Base-by-base conservation (phyloP, 257 asterid genomes). In the Jacaranda copaia region DNA sequence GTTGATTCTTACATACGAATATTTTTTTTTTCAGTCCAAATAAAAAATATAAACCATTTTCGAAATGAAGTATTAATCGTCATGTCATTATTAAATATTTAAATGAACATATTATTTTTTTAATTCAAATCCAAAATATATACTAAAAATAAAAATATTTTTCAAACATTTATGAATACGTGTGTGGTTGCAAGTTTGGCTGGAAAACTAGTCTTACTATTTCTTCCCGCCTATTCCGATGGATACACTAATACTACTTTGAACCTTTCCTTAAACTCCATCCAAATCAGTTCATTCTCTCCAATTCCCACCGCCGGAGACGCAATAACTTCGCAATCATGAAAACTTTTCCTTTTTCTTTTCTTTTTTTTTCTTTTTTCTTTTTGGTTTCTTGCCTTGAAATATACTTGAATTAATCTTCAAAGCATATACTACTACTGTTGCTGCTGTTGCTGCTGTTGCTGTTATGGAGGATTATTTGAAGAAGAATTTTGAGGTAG, bases 401-500 rank as follows among this genome's bases (percentile, higher is more conserved):
- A 74, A 57, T 68, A 78, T 43, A 12, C 76, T 75, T 14, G 42
- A 58, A 18, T 59, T 48, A 0, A 63, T 82, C 72, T 43, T 25
- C 1, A 10, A 16, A 74, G 51, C 68, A 38, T 18, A 35, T 46
- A 19, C 53, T 16, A 11, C 5, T 38, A 5, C 0, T 15, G 1
- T 15, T 11, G 51, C 43, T 18, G 20, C 19, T 56, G 49, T 42
- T 16, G 56, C 10, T 55, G 20, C 19, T 56, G 49, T 42, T 16
- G 56, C 10, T 55, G 35, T 76, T 48, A 90, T 92, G 97, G 97
- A 92, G 82, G 73, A 82, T 52, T 92, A 87, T 71, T 74, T 92
- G 75, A 92, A 88, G 73, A 61, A 87, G 53, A 92, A 92, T 68
- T 92, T 92, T 16, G 88, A 86, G 10, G 89, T 92, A 1, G 91